phyloP scores from a whole-genome alignment of 2,329 filamentous ascomycete genomes.

The Keithomyces neogunnii region DNA sequence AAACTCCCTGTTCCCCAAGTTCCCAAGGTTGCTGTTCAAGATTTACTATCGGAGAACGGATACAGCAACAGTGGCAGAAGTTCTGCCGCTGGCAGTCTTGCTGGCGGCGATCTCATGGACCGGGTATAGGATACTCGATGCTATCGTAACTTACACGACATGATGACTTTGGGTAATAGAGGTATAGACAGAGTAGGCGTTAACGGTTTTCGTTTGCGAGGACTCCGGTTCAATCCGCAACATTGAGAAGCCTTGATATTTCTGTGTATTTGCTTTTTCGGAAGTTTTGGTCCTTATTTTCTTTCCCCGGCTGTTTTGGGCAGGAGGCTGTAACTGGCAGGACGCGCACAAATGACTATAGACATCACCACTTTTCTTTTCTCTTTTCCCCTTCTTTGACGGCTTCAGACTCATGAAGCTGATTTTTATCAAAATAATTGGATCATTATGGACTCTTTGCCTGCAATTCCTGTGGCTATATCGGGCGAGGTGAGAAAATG shows the following conservation, averaged over 20 bases:
- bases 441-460: slow-evolving; percentile 13
- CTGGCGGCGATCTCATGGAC: slow-evolving; percentile 61
- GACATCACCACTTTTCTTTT: slow-evolving; percentile 11
- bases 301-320: slow-evolving; percentile 8
- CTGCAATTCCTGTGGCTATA: slow-evolving; percentile 7
- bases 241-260: background rate
- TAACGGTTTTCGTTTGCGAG: slow-evolving; percentile 17
- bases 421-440: slow-evolving; percentile 12
- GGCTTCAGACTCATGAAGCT: slow-evolving; percentile 5
- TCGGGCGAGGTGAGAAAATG: background rate
- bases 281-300: slow-evolving; percentile 2
- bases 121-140: slow-evolving; percentile 29
- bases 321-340: background rate
- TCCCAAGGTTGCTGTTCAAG: slow-evolving; percentile 82
- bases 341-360: slow-evolving; percentile 5
- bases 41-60: slow-evolving; percentile 62
- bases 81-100: slow-evolving; percentile 68
- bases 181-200: slow-evolving; percentile 31
- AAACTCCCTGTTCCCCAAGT: slow-evolving; percentile 87
- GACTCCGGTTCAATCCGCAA: slow-evolving; percentile 3
- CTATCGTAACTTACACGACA: slow-evolving; percentile 23
- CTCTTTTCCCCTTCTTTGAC: background rate
- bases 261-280: too few species aligned
- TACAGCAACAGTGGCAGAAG: slow-evolving; percentile 68
- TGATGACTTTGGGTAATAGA: slow-evolving; percentile 32